Evolutionary conservation across 768 basidiomycete species (phyloP).

Genomic region (Lepiota subincarnata): DNA sequence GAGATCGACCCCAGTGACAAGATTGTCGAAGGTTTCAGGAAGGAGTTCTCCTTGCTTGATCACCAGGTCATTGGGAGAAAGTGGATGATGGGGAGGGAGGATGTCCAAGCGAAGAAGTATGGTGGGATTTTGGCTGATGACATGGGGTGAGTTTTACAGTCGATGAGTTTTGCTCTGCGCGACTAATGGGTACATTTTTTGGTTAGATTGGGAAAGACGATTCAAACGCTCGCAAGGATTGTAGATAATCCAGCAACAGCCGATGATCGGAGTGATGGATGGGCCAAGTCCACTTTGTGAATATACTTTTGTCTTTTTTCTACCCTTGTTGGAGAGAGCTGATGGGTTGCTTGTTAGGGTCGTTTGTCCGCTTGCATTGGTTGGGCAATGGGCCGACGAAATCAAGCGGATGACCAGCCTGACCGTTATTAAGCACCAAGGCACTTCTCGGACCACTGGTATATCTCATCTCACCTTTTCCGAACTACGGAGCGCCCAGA

Average conservation of each 20-base stretch:
- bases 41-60: constrained; percentile 67
- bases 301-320: constrained; percentile 19
- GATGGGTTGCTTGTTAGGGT: constrained; percentile 46
- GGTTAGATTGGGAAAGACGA: constrained; percentile 78
- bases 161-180: background rate
- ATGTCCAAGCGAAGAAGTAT: constrained; percentile 54
- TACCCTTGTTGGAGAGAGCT: background rate
- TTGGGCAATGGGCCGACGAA: constrained; percentile 90
- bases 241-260: constrained; percentile 73
- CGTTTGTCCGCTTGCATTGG: constrained; percentile 81
- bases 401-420: constrained; percentile 68
- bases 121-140: constrained; percentile 94
- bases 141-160: constrained; percentile 61
- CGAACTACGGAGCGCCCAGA: background rate
- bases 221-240: constrained; percentile 86
- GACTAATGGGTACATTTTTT: background rate
- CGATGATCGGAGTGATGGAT: constrained; percentile 69
- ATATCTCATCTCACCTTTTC: constrained; percentile 18
- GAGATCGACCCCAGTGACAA: constrained; percentile 65
- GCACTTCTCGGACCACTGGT: constrained; percentile 68
- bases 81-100: constrained; percentile 89
- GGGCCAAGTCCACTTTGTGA: constrained; percentile 67
- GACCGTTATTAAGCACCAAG: constrained; percentile 81
- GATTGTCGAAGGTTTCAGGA: constrained; percentile 71
- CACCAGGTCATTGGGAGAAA: constrained; percentile 83